Evolutionary conservation across 164 flowering plant species (phyloP).

Genomic region (Sextonia rubra): DNA sequence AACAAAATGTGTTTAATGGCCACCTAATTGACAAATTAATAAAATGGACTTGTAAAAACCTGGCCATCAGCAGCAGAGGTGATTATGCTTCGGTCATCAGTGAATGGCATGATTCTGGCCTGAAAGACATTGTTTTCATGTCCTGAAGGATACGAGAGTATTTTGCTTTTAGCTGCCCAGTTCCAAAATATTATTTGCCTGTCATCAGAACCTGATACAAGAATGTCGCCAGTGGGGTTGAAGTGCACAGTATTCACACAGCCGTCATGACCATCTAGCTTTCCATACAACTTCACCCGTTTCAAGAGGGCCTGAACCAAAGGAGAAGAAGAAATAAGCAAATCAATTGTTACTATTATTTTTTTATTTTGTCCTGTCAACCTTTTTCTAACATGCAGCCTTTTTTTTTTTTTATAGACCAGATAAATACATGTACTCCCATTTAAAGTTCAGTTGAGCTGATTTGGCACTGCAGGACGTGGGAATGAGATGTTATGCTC

Average conservation of each 20-base stretch:
- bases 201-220: constrained; percentile 79
- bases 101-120: constrained; percentile 57
- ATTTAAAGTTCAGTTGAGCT: background rate
- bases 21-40: background rate
- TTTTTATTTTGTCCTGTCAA: background rate
- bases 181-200: constrained; percentile 55
- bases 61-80: constrained; percentile 74
- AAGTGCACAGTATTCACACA: constrained; percentile 66
- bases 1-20: background rate
- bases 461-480: background rate
- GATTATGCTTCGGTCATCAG: constrained; percentile 56
- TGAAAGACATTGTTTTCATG: constrained; percentile 61
- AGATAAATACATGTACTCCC: too few relatives aligned
- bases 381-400: background rate
- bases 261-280: constrained; percentile 53
- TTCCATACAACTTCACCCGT: constrained; percentile 40
- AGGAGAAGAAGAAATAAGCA: constrained; percentile 4
- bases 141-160: constrained; percentile 49
- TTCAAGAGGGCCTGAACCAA: constrained; percentile 40
- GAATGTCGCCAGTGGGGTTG: constrained; percentile 55
- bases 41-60: constrained; percentile 27
- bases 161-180: constrained; percentile 35
- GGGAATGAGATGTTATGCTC: background rate
- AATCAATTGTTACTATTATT: background rate
- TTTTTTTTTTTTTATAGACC: background rate